Base-by-base conservation (phyloP, 306 rosid species). In the Hippophae gyantsensis region DNA sequence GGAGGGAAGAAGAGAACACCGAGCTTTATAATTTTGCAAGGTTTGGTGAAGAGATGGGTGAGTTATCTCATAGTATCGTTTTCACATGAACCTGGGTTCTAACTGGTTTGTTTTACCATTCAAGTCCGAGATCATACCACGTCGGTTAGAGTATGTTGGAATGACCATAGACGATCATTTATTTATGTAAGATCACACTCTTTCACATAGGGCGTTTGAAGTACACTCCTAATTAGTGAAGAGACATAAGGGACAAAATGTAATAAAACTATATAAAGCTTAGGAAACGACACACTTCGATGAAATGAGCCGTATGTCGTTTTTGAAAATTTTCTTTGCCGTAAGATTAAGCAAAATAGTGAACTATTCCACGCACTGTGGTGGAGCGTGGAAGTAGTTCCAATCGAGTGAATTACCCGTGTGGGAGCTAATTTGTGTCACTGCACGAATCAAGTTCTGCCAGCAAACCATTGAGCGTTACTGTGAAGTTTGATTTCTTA, bases 171-270 rank as follows among this genome's bases (percentile, higher is more conserved):
- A 5, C 10, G 67, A 74, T 57, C 0, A 0, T 45, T 10, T 5
- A 13, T 41, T 3, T 38, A 11, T 52, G 58, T 56, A 57, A 54
- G 63, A 74, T 53, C 82, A 42, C 69, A 73, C 80, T 79, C 82
- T 45, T 62, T 55, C 41, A 27, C 32, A 9, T 48, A 72, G 58
- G 71, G 68, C 82, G 78, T 74, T 50, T 43, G 54, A 53, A 47
- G 58, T 76, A 67, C 74, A 45, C 56, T 48, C 23, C 41, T 13
- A n/a, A 65, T 55, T 47, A 48, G 64, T 9, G 40, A 61, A 66
- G 49, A 10, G 13, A 48, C 42, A 23, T 6, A 61, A 55, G 42
- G 64, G 10, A n/a, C 44, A 32, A 25, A 43, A 52, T 52, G 42
- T 2, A 25, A 38, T 7, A 46, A 52, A n/a, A n/a, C n/a, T n/a